A percentile compares a stretch with the other conserved stretches of the same genome.
These are phyloP conservation scores for Eleusine indica DNA, from an alignment of 176 grass and related monocot genomes.

Conservation along the genomic window DNA sequence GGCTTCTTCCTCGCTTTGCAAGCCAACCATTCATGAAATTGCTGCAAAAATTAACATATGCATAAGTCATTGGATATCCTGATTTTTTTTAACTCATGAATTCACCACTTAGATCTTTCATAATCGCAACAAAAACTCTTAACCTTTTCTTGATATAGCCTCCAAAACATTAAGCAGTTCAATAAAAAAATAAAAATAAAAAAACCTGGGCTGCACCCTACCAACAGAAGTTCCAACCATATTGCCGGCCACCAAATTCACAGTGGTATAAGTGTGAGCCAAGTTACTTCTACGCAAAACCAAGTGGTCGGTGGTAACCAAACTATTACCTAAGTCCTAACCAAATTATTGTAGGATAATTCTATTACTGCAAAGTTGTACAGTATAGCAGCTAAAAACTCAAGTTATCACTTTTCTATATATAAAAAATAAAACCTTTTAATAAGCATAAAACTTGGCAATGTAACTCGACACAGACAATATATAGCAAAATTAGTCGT, in stretches of 20 bases:
- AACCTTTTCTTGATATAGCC: background rate
- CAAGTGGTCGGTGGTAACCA: slow-evolving; percentile 40
- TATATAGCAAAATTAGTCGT: background rate
- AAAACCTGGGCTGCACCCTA: slow-evolving; percentile 13
- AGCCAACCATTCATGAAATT: slow-evolving; percentile 94
- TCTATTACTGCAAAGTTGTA: slow-evolving; percentile 9
- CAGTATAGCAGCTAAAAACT: background rate
- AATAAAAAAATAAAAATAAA: background rate
- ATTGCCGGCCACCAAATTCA: slow-evolving; percentile 30
- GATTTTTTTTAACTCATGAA: background rate
- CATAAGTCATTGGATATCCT: background rate
- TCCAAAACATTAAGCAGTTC: background rate
- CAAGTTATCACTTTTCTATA: background rate
- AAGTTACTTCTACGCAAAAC: slow-evolving; percentile 52
- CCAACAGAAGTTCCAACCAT: slow-evolving; percentile 25
- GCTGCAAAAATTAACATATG: slow-evolving; percentile 57
- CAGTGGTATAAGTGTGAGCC: background rate
- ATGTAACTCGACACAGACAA: slow-evolving; percentile 17
- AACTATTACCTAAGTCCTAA: slow-evolving; percentile 1
- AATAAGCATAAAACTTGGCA: slow-evolving; percentile 10
- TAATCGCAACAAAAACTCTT: too few species aligned
- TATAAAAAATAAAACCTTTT: background rate
- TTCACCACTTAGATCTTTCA: background rate
- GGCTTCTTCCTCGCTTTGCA: slow-evolving; percentile 96
- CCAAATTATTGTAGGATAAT: slow-evolving; percentile 28